These are phyloP conservation scores for Phaeosphaeria sp. DNA, from an alignment of 2,329 filamentous ascomycete species.

Conservation along the genomic window DNA sequence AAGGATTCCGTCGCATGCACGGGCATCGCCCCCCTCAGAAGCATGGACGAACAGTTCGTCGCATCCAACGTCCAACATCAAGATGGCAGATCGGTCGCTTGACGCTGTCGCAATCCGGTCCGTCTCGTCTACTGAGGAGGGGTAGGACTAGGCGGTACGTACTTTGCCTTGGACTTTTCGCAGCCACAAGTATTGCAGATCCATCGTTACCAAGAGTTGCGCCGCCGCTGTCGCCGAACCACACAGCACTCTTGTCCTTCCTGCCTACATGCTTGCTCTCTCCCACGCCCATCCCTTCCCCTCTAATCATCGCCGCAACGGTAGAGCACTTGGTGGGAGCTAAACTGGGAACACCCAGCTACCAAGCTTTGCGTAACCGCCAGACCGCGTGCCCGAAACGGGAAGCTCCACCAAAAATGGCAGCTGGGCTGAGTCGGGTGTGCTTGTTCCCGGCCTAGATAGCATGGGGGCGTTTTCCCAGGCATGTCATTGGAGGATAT, in stretches of 20 bases:
- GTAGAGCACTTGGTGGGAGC: slow-evolving; percentile 1
- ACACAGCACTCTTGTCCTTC: background rate
- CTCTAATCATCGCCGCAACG: slow-evolving; percentile 3
- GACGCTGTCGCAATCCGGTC: background rate
- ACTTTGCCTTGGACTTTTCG: background rate
- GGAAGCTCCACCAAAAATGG: slow-evolving; percentile 13
- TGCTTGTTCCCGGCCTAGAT: slow-evolving; percentile 8
- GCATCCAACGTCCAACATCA: background rate
- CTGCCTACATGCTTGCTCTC: background rate
- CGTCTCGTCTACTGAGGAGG: background rate
- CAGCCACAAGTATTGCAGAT: background rate
- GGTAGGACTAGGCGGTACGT: background rate
- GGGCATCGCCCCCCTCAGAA: background rate
- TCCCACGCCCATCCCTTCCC: background rate
- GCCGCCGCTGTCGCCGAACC: background rate
- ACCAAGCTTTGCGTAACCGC: slow-evolving; percentile 4
- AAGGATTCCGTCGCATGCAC: background rate
- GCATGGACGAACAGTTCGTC: slow-evolving; percentile 3
- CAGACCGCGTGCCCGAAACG: slow-evolving; percentile 6
- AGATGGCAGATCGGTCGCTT: background rate
- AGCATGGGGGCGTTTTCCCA: slow-evolving; percentile 7
- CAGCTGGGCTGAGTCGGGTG: slow-evolving; percentile 5
- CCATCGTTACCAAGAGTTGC: background rate
- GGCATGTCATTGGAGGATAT: slow-evolving; percentile 11
- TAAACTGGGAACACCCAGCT: slow-evolving; percentile 2